Percentiles rank a stretch among this genome's conserved stretches.
Evolutionary conservation across 345 rosid species (phyloP).

Genomic region (Eucalyptus marginata): DNA sequence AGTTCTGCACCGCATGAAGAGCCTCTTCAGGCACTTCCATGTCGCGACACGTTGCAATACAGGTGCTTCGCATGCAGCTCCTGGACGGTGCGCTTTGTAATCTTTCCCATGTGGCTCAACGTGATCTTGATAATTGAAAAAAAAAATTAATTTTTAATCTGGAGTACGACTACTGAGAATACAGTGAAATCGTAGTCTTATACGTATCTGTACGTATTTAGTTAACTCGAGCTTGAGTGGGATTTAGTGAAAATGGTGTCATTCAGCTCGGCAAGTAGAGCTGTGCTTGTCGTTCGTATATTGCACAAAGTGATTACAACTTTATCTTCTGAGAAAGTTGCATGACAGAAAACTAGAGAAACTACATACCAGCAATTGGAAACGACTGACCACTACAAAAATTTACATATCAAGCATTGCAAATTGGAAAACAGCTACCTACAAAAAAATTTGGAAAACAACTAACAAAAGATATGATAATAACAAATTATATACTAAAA

Average conservation of each 20-base stretch:
- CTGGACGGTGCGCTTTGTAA: neutral
- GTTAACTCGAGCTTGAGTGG: neutral
- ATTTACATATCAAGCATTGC: neutral
- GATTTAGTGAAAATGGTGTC: neutral
- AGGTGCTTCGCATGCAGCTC: neutral
- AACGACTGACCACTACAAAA: neutral
- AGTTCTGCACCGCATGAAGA: neutral
- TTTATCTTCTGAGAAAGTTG: neutral
- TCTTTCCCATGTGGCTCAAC: neutral
- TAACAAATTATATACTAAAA: neutral
- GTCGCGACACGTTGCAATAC: neutral
- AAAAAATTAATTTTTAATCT: neutral
- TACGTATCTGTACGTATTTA: neutral
- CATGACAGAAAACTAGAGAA: neutral
- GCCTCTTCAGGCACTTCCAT: neutral
- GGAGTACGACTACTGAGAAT: neutral
- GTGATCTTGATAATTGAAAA: neutral
- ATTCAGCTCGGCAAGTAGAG: neutral
- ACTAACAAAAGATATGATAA: neutral
- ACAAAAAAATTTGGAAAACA: neutral
- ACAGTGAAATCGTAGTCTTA: neutral
- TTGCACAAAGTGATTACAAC: neutral
- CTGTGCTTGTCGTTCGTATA: neutral
- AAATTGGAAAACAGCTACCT: neutral
- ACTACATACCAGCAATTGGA: neutral